A percentile compares a stretch with the other conserved stretches of the same genome.
These are phyloP conservation scores for Metschnikowia cubensis DNA, from an alignment of 805 yeast species.

Conservation along the genomic window DNA sequence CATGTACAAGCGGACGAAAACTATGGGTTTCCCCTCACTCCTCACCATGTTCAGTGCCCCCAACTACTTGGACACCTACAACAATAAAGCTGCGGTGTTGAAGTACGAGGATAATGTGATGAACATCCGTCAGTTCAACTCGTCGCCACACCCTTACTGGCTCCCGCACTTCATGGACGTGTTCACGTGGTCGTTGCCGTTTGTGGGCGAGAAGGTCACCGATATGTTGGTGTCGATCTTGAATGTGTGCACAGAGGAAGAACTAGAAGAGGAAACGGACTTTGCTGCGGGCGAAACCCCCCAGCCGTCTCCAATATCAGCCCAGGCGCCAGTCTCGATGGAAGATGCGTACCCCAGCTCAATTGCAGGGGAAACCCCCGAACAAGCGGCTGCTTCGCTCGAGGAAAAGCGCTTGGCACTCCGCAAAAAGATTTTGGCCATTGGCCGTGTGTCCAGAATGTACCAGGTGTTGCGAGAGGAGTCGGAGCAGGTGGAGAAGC, in stretches of 20 bases:
- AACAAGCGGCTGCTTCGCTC: constrained; percentile 13
- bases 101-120: constrained; percentile 88
- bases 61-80: constrained; percentile 85
- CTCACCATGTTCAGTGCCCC: constrained; percentile 95
- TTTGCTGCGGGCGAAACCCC: constrained; percentile 35
- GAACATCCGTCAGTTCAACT: constrained; percentile 92
- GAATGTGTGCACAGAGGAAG: constrained; percentile 94
- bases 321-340: constrained; percentile 6
- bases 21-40: constrained; percentile 84
- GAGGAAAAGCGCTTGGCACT: constrained; percentile 48
- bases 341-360: constrained; percentile 4
- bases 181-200: constrained; percentile 94
- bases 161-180: constrained; percentile 96
- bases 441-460: constrained; percentile 94
- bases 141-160: constrained; percentile 95
- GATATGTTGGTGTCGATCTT: constrained; percentile 88
- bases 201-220: constrained; percentile 93
- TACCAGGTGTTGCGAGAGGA: constrained; percentile 84
- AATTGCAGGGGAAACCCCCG: background rate
- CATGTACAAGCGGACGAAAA: constrained; percentile 81
- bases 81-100: constrained; percentile 91
- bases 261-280: constrained; percentile 71
- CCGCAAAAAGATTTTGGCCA: constrained; percentile 86
- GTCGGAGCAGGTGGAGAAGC: constrained; percentile 76
- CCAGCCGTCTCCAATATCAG: constrained; percentile 22